Percentiles rank a stretch among this genome's conserved stretches.
Conservation (phyloP, 371 early-diverging fungal species). For the Syncephalis plumigaleata region DNA sequence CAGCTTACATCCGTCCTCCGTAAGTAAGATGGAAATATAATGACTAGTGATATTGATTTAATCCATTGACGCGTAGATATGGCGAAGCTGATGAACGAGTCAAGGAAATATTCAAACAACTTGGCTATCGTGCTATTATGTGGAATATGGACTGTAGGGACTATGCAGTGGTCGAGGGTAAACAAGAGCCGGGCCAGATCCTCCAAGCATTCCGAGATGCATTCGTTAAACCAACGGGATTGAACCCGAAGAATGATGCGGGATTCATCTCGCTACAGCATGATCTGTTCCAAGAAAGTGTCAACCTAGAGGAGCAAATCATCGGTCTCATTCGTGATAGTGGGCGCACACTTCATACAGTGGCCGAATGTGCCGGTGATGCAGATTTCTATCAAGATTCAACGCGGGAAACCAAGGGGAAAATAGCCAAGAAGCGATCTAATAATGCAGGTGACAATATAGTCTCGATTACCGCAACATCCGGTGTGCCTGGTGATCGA, state of each 20-base stretch:
- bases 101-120: background rate
- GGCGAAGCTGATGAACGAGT: conserved; percentile 3
- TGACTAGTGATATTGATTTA: too few species aligned
- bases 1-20: conserved; percentile 26
- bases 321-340: background rate
- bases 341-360: background rate
- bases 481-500: too few species aligned
- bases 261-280: conserved; percentile 1
- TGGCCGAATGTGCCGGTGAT: conserved; percentile 2
- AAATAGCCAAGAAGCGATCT: too few species aligned
- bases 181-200: background rate
- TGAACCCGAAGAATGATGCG: background rate
- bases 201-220: background rate
- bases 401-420: too few species aligned
- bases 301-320: background rate
- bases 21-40: conserved; percentile 13
- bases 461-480: too few species aligned
- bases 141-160: conserved; percentile 3
- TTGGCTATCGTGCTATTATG: conserved; percentile 1
- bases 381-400: background rate
- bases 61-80: background rate
- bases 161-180: background rate
- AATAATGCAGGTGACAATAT: too few species aligned
- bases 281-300: background rate
- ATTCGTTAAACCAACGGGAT: background rate